phyloP scores from a whole-genome alignment of 192 early-diverging fungal species.

The Coemansia sp. region DNA sequence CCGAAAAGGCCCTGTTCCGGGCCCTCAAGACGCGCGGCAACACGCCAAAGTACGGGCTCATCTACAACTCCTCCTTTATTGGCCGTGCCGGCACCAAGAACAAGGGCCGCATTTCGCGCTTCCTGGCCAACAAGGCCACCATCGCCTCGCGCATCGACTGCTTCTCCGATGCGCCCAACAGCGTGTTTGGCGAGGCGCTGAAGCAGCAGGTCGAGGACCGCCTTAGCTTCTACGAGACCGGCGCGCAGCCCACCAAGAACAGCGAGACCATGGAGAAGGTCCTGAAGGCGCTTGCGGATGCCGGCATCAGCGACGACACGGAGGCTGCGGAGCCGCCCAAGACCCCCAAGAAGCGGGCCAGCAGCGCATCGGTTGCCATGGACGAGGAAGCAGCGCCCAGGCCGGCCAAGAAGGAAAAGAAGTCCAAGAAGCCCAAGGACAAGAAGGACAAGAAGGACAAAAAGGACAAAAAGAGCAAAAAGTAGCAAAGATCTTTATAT shows the following conservation, averaged over 20 bases:
- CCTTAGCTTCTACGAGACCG: conserved; percentile 90
- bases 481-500: background rate
- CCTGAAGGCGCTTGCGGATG: conserved; percentile 62
- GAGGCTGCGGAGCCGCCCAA: conserved; percentile 10
- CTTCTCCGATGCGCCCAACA: conserved; percentile 83
- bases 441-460: conserved; percentile 59
- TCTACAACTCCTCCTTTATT: conserved; percentile 95
- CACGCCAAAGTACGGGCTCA: conserved; percentile 98
- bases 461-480: conserved; percentile 54
- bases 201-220: conserved; percentile 96
- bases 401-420: conserved; percentile 56
- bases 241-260: conserved; percentile 83
- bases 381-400: conserved; percentile 45
- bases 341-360: conserved; percentile 51
- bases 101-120: conserved; percentile 97
- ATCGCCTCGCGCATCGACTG: conserved; percentile 90
- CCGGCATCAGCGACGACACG: conserved; percentile 55
- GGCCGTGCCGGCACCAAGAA: conserved; percentile 93
- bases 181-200: conserved; percentile 90
- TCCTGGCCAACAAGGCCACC: conserved; percentile 87
- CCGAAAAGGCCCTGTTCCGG: conserved; percentile 99
- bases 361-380: conserved; percentile 19
- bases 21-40: conserved; percentile 97
- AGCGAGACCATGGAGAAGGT: conserved; percentile 91
- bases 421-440: conserved; percentile 60